Percentiles rank a stretch among this genome's conserved stretches.
Conservation (phyloP, 352 stramenopile species). For the Phytophthora kernoviae region DNA sequence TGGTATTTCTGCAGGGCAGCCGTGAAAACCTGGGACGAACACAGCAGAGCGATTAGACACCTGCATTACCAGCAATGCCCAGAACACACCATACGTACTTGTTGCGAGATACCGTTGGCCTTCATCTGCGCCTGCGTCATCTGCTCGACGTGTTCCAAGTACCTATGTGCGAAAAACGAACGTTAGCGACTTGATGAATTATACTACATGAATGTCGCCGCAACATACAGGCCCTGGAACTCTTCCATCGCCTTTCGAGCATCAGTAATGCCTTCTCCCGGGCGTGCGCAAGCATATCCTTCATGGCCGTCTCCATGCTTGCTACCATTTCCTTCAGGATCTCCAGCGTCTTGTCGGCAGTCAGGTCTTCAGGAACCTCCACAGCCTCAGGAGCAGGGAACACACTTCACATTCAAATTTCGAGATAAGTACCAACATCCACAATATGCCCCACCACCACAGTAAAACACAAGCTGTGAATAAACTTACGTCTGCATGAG, state of each 20-base stretch:
- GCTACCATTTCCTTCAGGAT: conserved; percentile 72
- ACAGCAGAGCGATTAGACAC: conserved; percentile 5
- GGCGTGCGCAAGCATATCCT: conserved; percentile 75
- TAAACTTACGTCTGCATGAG: conserved; percentile 63
- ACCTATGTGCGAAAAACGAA: conserved; percentile 11
- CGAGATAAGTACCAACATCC: conserved; percentile 8
- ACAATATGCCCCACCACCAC: background rate
- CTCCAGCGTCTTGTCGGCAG: conserved; percentile 64
- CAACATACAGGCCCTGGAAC: conserved; percentile 68
- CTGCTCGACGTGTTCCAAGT: conserved; percentile 77
- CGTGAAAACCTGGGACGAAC: conserved; percentile 55
- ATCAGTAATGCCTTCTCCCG: conserved; percentile 76
- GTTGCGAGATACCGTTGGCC: conserved; percentile 56
- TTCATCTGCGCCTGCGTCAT: conserved; percentile 74
- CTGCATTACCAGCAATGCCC: background rate
- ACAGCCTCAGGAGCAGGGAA: conserved; percentile 57
- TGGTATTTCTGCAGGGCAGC: conserved; percentile 74
- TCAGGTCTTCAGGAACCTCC: conserved; percentile 74
- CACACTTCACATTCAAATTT: conserved; percentile 37
- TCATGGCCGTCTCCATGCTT: conserved; percentile 82
- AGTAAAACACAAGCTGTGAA: background rate
- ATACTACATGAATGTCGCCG: background rate
- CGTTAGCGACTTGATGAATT: background rate
- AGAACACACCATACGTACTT: conserved; percentile 36
- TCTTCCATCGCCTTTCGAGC: conserved; percentile 71